Evolutionary conservation across 1,284 basidiomycete genomes (phyloP), one percentile per base, ranked within the genome.

Genomic region (Macrocystidia cucumis): DNA sequence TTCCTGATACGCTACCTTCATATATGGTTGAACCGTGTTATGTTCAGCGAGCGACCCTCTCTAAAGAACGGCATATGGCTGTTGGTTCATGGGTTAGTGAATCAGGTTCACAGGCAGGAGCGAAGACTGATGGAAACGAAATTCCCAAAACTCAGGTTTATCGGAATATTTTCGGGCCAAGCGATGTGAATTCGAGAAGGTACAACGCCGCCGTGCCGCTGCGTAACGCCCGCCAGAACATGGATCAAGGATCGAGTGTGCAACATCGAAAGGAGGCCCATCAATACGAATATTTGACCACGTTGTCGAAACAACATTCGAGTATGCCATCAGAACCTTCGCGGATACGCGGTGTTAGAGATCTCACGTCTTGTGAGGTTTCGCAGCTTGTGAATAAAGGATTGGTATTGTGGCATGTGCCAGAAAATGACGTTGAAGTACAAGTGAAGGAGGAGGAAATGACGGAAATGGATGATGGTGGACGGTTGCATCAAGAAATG

Each of bases 51-150:
- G 53, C 62, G 27, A 51, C 51, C 3, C 72, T 78, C 44, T 58
- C 69, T 9, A 47, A 55, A 39, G 64, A 67, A 21, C 59, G 65
- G 36, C 78, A 80, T 46, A 56, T 56, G 11, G 51, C 47, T 29
- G 50, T 82, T 24, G 69, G 65, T 6, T 67, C 67, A 44, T 72
- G 67, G 72, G 79, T 79, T 51, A 38, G 66, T 51, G 19, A 5
- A 31, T 13, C 3, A 18, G 12, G 20, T 18, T 29, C 29, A n/a
- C n/a, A n/a, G n/a, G n/a, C n/a, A n/a, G n/a, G n/a, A n/a, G n/a
- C n/a, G n/a, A n/a, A n/a, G n/a, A n/a, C n/a, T n/a, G n/a, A n/a
- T n/a, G n/a, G n/a, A n/a, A n/a, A n/a, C n/a, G n/a, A n/a, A n/a
- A n/a, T n/a, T n/a, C n/a, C n/a, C n/a, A n/a, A n/a, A n/a, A n/a